Base-by-base conservation (phyloP, 2,329 filamentous ascomycete genomes). In the Trichophaea hybrida region DNA sequence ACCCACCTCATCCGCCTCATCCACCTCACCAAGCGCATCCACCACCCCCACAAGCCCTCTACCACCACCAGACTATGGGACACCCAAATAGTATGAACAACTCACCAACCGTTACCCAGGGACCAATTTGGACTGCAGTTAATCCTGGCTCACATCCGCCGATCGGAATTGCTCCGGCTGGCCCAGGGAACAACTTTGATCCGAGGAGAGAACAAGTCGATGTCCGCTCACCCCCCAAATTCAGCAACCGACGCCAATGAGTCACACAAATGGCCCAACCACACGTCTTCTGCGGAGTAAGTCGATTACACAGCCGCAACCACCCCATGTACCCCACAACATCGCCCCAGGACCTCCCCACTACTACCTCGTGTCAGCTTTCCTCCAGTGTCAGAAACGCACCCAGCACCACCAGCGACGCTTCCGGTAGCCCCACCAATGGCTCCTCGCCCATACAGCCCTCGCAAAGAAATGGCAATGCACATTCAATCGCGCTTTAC, bases 51-150 rank as follows among this genome's bases (percentile, higher is more conserved):
- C 60, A 62, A 57, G 57, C 61, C 44, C 62, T 55, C 60, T 58
- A 56, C 57, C 59, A 51, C 46, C 60, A 60, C 50, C 58, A 5
- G 32, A 55, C 12, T 35, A 38, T 60, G 59, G 59, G 37, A 12
- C 61, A 17, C 53, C 57, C 46, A 17, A 54, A 43, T 59, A 59
- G 40, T 15, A 15, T 43, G 38, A 43, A 43, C n/a, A 15, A 15
- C 4, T 43, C 38, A 15, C n/a, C 38, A 15, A 43, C 38, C 38
- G 38, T 34, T 24, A 54, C 60, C 31, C 60, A 60, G 46, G 59
- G 59, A 58, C 60, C 62, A 49, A 64, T 64, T 60, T 64, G 62
- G 62, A 62, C 59, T 53, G 57, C 62, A 49, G 62, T 64, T 33
- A 64, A 64, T 33, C 58, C 59, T 50, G 46, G n/a, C 10, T 17